These are phyloP conservation scores for Amorphotheca resinae DNA, from an alignment of 495 filamentous ascomycete genomes.

Conservation along the genomic window DNA sequence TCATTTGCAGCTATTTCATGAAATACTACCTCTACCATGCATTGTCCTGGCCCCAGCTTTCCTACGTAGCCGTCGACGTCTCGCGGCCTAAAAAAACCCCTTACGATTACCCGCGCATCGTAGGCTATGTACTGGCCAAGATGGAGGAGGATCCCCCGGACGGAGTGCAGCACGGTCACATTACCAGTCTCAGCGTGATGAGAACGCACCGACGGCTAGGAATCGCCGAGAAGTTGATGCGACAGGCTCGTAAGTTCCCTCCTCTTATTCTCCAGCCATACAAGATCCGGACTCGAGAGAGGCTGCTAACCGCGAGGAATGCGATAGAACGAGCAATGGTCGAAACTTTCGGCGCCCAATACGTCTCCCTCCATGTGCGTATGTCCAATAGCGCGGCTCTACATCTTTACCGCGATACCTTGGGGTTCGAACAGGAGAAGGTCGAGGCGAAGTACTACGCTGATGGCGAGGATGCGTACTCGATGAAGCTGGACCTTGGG, in stretches of 20 bases:
- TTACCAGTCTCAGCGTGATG: constrained; percentile 93
- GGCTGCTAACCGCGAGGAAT: neutral
- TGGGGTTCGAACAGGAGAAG: constrained; percentile 84
- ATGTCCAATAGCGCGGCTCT: constrained; percentile 85
- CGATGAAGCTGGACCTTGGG: constrained; percentile 77
- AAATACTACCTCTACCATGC: constrained; percentile 99
- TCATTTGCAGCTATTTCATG: constrained; percentile 60
- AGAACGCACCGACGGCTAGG: constrained; percentile 83
- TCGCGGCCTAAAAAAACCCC: constrained; percentile 60
- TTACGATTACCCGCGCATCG: constrained; percentile 91
- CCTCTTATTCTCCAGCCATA: no score
- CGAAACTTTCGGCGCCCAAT: constrained; percentile 79
- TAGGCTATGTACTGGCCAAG: constrained; percentile 98
- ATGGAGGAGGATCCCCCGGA: constrained; percentile 98
- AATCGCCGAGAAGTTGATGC: constrained; percentile 93
- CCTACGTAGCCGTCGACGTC: constrained; percentile 88
- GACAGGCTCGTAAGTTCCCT: constrained; percentile 70
- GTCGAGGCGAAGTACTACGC: constrained; percentile 94
- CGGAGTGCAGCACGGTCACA: constrained; percentile 88
- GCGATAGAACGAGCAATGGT: constrained; percentile 93
- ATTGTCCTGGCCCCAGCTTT: constrained; percentile 92
- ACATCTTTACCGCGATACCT: constrained; percentile 82
- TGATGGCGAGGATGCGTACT: constrained; percentile 91
- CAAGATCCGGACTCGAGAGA: neutral
- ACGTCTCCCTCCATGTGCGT: constrained; percentile 92